These are phyloP conservation scores for Agaricus sinodeliciosus DNA, from an alignment of 768 basidiomycete genomes.

Conservation along the genomic window DNA sequence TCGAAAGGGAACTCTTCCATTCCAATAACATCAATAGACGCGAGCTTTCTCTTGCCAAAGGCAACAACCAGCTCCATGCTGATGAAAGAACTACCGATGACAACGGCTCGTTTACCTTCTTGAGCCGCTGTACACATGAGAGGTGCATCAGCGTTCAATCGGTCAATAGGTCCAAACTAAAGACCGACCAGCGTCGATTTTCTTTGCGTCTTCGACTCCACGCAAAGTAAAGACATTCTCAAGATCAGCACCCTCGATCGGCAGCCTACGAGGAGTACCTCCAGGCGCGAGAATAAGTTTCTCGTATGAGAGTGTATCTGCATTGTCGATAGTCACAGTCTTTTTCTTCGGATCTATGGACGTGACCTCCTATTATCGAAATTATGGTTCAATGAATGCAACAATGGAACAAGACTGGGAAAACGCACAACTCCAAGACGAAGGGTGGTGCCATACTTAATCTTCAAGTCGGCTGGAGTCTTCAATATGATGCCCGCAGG, in stretches of 20 bases:
- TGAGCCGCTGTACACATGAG: slow-evolving; percentile 38
- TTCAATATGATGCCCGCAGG: slow-evolving; percentile 72
- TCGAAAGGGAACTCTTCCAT: slow-evolving; percentile 81
- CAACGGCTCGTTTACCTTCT: slow-evolving; percentile 70
- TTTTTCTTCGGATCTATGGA: slow-evolving; percentile 58
- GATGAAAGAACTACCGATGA: slow-evolving; percentile 89
- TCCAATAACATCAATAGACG: slow-evolving; percentile 79
- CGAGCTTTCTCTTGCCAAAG: slow-evolving; percentile 63
- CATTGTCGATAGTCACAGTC: slow-evolving; percentile 53
- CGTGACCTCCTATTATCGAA: slow-evolving; percentile 51
- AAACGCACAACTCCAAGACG: slow-evolving; percentile 48
- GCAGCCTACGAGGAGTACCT: slow-evolving; percentile 64
- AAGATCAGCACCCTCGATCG: slow-evolving; percentile 67
- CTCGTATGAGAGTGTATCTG: slow-evolving; percentile 61
- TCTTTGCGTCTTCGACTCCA: slow-evolving; percentile 61
- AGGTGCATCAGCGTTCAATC: slow-evolving; percentile 4
- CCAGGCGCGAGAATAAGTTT: slow-evolving; percentile 79
- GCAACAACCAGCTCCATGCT: slow-evolving; percentile 89
- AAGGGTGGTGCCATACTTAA: slow-evolving; percentile 64
- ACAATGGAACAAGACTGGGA: neutral
- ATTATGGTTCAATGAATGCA: neutral
- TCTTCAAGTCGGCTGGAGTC: slow-evolving; percentile 64
- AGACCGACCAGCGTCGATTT: slow-evolving; percentile 57
- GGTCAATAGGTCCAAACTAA: neutral
- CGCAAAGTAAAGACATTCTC: slow-evolving; percentile 77